These are phyloP conservation scores for Chrysanthemum lavandulifolium DNA, from an alignment of 129 eudicot species.

Conservation along the genomic window DNA sequence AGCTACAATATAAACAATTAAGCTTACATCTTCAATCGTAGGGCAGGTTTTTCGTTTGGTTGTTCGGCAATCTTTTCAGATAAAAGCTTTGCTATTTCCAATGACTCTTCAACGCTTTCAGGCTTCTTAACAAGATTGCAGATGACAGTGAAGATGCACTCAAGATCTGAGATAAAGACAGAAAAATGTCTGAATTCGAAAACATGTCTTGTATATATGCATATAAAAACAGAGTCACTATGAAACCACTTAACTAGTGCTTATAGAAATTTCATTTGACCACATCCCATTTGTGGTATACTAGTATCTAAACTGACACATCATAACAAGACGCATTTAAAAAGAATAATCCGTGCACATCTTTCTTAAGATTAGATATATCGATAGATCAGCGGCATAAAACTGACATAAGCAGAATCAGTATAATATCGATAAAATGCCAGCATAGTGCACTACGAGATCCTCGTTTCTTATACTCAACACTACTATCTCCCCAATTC, in stretches of 20 bases:
- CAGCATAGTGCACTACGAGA: no score
- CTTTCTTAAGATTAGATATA: background rate
- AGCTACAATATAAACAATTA: background rate
- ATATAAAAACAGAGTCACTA: background rate
- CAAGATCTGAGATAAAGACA: conserved; percentile 52
- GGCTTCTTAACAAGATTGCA: conserved; percentile 87
- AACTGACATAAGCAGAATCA: no score
- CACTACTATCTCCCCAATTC: background rate
- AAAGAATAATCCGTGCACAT: background rate
- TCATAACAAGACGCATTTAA: background rate
- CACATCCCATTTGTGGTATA: background rate
- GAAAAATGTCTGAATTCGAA: background rate
- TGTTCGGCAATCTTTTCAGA: conserved; percentile 62
- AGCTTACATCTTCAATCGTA: conserved; percentile 77
- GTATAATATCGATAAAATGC: no score
- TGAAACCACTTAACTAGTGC: background rate
- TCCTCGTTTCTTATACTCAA: background rate
- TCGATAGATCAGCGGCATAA: background rate
- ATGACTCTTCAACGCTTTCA: conserved; percentile 68
- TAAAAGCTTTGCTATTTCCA: conserved; percentile 77
- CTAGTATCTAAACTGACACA: conserved; percentile 7
- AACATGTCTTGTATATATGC: background rate
- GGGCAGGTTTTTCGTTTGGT: conserved; percentile 73
- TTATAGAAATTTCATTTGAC: background rate
- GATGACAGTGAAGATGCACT: conserved; percentile 79